Conservation (phyloP, 2,329 filamentous ascomycete genomes). For the Aureobasidium uvarum region DNA sequence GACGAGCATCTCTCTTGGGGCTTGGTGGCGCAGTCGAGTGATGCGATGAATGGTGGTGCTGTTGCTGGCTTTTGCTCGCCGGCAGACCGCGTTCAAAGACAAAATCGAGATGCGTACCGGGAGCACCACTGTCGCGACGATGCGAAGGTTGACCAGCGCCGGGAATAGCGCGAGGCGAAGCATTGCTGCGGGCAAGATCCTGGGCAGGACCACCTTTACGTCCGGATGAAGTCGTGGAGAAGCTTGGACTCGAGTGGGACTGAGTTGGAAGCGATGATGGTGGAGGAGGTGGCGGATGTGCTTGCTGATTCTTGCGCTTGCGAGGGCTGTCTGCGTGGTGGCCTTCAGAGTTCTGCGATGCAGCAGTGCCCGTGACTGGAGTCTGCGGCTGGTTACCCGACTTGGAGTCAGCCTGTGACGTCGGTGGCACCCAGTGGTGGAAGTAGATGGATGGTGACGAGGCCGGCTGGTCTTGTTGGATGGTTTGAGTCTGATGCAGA, state of each 20-base stretch:
- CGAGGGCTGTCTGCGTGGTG: constrained; percentile 74
- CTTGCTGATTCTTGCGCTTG: constrained; percentile 72
- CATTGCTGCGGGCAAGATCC: constrained; percentile 64
- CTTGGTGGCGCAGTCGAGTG: constrained; percentile 24
- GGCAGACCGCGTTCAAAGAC: constrained; percentile 17
- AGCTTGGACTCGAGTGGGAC: constrained; percentile 49
- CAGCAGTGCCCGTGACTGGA: constrained; percentile 65
- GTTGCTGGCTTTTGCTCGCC: constrained; percentile 12
- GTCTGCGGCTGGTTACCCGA: constrained; percentile 64
- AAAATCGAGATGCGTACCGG: constrained; percentile 25
- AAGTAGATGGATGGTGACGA: constrained; percentile 80
- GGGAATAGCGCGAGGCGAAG: constrained; percentile 44
- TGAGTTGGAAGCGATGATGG: constrained; percentile 43
- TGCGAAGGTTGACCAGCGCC: constrained; percentile 26
- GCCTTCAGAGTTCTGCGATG: constrained; percentile 50
- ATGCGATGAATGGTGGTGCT: constrained; percentile 7
- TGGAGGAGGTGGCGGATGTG: constrained; percentile 52
- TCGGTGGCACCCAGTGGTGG: constrained; percentile 87
- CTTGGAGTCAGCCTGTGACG: constrained; percentile 57
- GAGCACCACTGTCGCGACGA: constrained; percentile 29
- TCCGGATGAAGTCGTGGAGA: constrained; percentile 54
- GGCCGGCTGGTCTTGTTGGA: constrained; percentile 61
- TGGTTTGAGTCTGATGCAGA: constrained; percentile 49
- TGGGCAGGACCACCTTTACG: constrained; percentile 45
- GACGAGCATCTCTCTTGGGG: constrained; percentile 19